Conservation (phyloP, 2,329 filamentous ascomycete species). For the Cercospora zeae-maydis region DNA sequence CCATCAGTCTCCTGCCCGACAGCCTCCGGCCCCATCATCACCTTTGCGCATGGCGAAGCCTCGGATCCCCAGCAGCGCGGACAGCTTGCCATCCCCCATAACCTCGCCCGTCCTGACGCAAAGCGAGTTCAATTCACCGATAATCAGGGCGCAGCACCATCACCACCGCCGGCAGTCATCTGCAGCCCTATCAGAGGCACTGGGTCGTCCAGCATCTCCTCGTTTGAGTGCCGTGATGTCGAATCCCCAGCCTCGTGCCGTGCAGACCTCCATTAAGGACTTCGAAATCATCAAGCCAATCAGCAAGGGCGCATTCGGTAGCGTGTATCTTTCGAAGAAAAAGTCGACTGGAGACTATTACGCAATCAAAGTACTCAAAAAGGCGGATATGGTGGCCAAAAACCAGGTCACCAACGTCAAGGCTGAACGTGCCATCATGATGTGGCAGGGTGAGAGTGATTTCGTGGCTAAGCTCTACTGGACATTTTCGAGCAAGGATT, state of each 20-base stretch:
- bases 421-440: conserved; percentile 98
- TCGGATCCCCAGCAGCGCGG: conserved; percentile 59
- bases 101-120: conserved; percentile 81
- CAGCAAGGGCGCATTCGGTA: conserved; percentile 97
- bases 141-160: conserved; percentile 49
- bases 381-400: conserved; percentile 99
- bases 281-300: conserved; percentile 99
- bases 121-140: conserved; percentile 76
- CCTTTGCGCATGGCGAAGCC: conserved; percentile 84
- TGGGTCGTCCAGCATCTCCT: conserved; percentile 70
- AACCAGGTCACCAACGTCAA: conserved; percentile 99
- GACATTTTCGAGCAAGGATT: conserved; percentile 99
- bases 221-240: conserved; percentile 70
- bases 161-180: conserved; percentile 91
- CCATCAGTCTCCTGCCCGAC: conserved; percentile 83
- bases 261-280: conserved; percentile 95
- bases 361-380: conserved; percentile 96
- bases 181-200: conserved; percentile 68
- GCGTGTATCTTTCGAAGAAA: conserved; percentile 97
- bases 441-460: conserved; percentile 99
- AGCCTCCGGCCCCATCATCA: conserved; percentile 64
- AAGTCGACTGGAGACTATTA: conserved; percentile 98
- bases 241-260: conserved; percentile 79
- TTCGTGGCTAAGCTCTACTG: conserved; percentile 99
- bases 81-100: conserved; percentile 75